Evolutionary conservation across 1,139 yeast species (phyloP).

Genomic region (Scheffersomyces parashehatae): DNA sequence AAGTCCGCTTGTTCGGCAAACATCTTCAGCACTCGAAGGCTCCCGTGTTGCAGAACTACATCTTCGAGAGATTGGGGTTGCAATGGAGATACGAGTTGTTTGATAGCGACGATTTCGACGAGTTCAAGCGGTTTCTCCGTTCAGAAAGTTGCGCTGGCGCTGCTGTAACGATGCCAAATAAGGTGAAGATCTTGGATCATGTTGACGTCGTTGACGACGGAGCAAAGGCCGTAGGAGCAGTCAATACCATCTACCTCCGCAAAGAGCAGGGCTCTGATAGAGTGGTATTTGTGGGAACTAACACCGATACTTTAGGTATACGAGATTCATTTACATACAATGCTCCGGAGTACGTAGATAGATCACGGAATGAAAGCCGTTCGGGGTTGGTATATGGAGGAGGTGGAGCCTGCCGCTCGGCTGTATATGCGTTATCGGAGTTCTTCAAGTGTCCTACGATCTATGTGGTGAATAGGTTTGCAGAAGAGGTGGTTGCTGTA

Average conservation of each 20-base stretch:
- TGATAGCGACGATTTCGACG: conserved; percentile 17
- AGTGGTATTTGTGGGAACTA: conserved; percentile 23
- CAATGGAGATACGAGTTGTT: conserved; percentile 18
- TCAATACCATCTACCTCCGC: conserved; percentile 29
- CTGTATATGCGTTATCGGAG: conserved; percentile 26
- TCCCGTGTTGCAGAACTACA: conserved; percentile 20
- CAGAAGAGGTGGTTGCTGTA: conserved; percentile 22
- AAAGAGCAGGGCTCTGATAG: conserved; percentile 9
- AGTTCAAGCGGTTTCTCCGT: conserved; percentile 14
- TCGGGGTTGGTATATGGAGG: conserved; percentile 35
- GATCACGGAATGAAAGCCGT: conserved; percentile 1
- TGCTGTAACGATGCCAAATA: conserved; percentile 33
- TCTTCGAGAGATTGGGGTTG: conserved; percentile 16
- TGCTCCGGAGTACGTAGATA: conserved; percentile 8
- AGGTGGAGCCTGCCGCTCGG: conserved; percentile 35
- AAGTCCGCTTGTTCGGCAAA: conserved; percentile 15
- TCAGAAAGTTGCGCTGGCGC: conserved; percentile 20
- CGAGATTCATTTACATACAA: conserved; percentile 22
- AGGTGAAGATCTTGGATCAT: conserved; percentile 21
- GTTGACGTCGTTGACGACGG: conserved; percentile 25
- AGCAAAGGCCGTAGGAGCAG: conserved; percentile 28
- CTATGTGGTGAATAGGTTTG: conserved; percentile 27
- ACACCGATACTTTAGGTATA: conserved; percentile 32
- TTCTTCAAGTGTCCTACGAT: conserved; percentile 22
- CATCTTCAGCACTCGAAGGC: conserved; percentile 19